Conservation (phyloP, 148 eudicot genomes). For the Cornus florida region DNA sequence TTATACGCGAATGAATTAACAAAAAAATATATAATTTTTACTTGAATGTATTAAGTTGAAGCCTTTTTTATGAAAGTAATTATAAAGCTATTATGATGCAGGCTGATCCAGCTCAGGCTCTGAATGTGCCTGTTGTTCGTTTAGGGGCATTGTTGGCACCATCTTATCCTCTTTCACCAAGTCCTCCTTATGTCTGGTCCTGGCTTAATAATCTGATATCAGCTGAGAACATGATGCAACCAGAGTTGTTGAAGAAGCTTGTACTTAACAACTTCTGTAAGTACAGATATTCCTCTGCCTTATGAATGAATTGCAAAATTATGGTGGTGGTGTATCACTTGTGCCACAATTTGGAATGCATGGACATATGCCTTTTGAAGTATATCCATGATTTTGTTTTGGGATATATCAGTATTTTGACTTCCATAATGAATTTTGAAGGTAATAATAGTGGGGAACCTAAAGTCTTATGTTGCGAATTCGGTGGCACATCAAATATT, state of each 20-base stretch:
- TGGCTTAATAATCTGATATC: slow-evolving; percentile 90
- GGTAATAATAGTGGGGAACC: neutral
- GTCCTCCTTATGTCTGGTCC: slow-evolving; percentile 81
- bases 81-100: slow-evolving; percentile 28
- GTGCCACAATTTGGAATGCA: slow-evolving; percentile 3
- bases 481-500: neutral
- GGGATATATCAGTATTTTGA: neutral
- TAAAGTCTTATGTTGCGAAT: neutral
- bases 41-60: neutral
- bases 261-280: slow-evolving; percentile 91
- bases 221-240: slow-evolving; percentile 96
- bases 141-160: slow-evolving; percentile 86
- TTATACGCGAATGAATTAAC: neutral
- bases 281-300: slow-evolving; percentile 20
- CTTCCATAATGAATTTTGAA: neutral
- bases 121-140: slow-evolving; percentile 96
- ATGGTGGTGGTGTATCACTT: neutral
- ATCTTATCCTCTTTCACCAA: slow-evolving; percentile 84
- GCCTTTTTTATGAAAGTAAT: neutral
- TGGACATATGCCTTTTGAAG: neutral
- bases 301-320: neutral
- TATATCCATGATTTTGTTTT: neutral
- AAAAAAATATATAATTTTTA: neutral
- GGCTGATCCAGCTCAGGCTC: slow-evolving; percentile 97
- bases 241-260: slow-evolving; percentile 83